Evolutionary conservation across 352 stramenopile species (phyloP), one percentile per base, ranked within the genome.

Genomic region (Pythium plurisporium): DNA sequence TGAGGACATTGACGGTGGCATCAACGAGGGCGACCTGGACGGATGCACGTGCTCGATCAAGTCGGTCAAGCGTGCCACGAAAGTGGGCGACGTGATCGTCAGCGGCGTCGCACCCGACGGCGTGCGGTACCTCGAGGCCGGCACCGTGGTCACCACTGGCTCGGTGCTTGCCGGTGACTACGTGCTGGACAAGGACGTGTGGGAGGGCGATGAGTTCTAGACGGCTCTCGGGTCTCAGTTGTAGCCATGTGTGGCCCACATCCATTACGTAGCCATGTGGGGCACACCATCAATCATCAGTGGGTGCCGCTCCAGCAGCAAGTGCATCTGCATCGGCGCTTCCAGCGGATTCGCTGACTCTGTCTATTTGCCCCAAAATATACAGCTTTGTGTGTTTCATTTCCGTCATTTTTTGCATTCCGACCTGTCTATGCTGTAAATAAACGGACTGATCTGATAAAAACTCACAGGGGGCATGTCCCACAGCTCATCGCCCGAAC

Each of bases 151-250:
- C 47, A 59, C 82, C 56, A 89, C 78, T 8, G 81, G 81, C 33
- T 87, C 63, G 36, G 67, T 75, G 40, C 43, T 91, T 15, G 81
- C 81, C 1, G 81, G 81, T 34, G 70, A 91, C 55, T 91, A 91
- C 62, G 81, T 91, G 37, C 57, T 91, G 60, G 76, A 89, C 26
- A 91, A 89, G 69, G 78, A 89, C 48, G 74, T 74, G 48, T 87
- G 74, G 74, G 79, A 89, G 46, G 76, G 76, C 33, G 75, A 85
- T 41, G 75, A 85, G 44, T 67, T 85, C 41, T 85, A 79, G 48
- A 47, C 22, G 20, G 9, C 5, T 46, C 14, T 10, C 15, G 33
- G 9, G 9, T 38, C 33, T 15, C 9, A 38, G 15, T 15, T 38
- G 33, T 38, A 38, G 33, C 33, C 33, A 38, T 38, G 33, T 38